Base-by-base conservation (phyloP, 2,329 filamentous ascomycete species). In the Alternaria arbusti region DNA sequence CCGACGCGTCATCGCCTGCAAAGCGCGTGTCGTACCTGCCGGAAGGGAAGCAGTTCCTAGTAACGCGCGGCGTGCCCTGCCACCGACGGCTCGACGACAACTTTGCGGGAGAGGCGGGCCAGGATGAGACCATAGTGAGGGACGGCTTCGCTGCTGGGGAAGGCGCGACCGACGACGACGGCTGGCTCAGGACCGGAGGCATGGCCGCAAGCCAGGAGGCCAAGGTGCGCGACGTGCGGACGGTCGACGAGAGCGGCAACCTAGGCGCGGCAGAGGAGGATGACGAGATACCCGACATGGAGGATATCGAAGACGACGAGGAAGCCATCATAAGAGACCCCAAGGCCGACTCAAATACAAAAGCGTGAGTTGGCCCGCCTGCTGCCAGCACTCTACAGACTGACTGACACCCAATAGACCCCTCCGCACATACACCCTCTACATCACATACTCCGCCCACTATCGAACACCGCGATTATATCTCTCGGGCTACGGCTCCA, bases 391-490 rank as follows among this genome's bases (percentile, higher is more conserved):
- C 4, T 23, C 6, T 12, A 28, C 8, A 26, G 44, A 23, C 43
- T 25, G 26, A 59, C 75, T 78, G 46, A 74, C 58, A 17, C 12
- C 17, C 5, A 22, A 56, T 69, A 97, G 93, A 61, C 90, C 92
- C 57, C 87, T 92, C 55, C 91, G 96, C 71, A 97, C 93, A n/a
- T 99, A 99, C 81, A 97, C 92, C 47, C 90, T 99, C 70, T 99
- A 99, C 86, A 98, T 99, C 76, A 96, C 94, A 82, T 99, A 99
- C 84, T 93, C 94, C 5, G 92, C 94, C 40, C 97, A 97, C 85
- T 99, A 98, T 83, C 92, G 93, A 71, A 98, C 96, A 5, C 96
- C 96, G 0, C 93, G 96, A 32, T 88, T 98, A 74, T 99, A 97
- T 81, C 89, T 99, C 51, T 96, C 94, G 0, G 96, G 96, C 74